Conservation (phyloP, 305 asterid genomes). For the Petunia hybrid region DNA sequence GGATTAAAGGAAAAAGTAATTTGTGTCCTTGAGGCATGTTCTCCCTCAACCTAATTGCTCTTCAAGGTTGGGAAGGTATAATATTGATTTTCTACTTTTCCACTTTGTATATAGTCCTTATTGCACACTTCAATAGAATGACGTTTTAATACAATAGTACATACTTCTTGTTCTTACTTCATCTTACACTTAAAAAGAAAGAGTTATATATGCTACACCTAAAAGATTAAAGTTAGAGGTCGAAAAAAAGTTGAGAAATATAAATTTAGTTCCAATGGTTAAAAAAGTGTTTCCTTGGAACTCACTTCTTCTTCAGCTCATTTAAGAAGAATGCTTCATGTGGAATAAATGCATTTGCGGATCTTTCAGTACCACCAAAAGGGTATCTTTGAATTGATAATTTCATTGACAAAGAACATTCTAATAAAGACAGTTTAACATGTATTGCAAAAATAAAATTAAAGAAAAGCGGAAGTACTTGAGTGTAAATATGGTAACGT, state of each 20-base stretch:
- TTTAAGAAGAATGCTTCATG: constrained; percentile 34
- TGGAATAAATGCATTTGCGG: constrained; percentile 42
- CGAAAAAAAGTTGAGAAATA: constrained; percentile 26
- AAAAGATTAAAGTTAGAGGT: constrained; percentile 28
- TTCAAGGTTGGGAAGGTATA: constrained; percentile 50
- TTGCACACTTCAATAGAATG: not conserved
- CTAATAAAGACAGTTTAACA: constrained; percentile 1
- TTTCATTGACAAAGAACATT: not conserved
- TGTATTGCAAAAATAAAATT: not conserved
- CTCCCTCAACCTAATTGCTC: constrained; percentile 43
- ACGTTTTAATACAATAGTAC: not conserved
- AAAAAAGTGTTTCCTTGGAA: constrained; percentile 45
- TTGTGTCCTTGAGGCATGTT: constrained; percentile 46
- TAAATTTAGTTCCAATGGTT: constrained; percentile 34
- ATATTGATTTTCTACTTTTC: constrained; percentile 38
- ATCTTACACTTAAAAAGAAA: constrained; percentile 23
- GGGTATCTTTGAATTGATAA: constrained; percentile 29
- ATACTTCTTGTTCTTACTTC: constrained; percentile 6
- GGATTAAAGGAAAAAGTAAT: constrained; percentile 45
- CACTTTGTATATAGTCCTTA: constrained; percentile 29
- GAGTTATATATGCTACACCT: not conserved
- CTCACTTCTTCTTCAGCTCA: constrained; percentile 39
- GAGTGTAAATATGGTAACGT: constrained; percentile 49
- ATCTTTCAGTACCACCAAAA: constrained; percentile 38
- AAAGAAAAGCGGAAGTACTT: constrained; percentile 7